These are phyloP conservation scores for Gremmenia infestans DNA, from an alignment of 2,329 filamentous ascomycete genomes.

Conservation along the genomic window DNA sequence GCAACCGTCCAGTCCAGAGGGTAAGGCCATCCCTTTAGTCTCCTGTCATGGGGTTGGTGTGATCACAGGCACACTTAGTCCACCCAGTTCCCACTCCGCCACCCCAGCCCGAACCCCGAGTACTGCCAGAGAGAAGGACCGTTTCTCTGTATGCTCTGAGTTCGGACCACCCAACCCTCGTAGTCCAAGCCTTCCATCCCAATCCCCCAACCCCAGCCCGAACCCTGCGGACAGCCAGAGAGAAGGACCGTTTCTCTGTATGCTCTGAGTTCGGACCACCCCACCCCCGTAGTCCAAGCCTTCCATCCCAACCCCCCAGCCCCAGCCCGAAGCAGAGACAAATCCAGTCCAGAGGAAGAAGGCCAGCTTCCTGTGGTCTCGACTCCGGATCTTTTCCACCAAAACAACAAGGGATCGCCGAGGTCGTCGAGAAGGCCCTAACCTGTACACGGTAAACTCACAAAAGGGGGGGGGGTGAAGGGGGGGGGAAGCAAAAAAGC, in stretches of 20 bases:
- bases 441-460: not conserved
- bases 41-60: not conserved
- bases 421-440: not conserved
- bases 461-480: not conserved
- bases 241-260: not conserved
- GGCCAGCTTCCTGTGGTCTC: not conserved
- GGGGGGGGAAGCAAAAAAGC: not conserved
- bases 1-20: not conserved
- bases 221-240: not conserved
- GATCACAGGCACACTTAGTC: not conserved
- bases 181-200: not conserved
- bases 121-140: not conserved
- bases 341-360: not conserved
- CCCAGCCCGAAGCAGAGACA: not conserved
- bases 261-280: not conserved
- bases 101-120: not conserved
- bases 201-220: not conserved
- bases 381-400: not conserved
- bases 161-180: not conserved
- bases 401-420: not conserved
- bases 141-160: not conserved
- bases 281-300: not conserved
- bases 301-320: not conserved
- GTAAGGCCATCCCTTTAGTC: not conserved
- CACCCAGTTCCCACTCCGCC: not conserved